A percentile compares a stretch with the other conserved stretches of the same genome.
phyloP scores from a whole-genome alignment of 441 rosid species.

The Erodium moschatum region DNA sequence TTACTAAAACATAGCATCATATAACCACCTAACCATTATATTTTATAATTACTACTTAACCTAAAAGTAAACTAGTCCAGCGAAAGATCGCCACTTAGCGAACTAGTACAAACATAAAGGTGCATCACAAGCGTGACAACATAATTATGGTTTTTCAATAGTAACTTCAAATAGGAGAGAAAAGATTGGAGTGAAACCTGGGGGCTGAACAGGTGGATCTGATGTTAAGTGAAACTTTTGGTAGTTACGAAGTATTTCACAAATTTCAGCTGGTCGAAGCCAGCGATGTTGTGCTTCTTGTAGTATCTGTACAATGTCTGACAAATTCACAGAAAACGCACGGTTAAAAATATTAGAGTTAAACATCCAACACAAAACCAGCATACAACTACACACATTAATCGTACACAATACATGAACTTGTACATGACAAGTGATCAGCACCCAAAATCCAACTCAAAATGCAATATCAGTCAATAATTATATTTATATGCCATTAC shows the following conservation, averaged over 20 bases:
- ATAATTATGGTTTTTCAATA: background rate
- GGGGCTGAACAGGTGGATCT: conserved; percentile 41
- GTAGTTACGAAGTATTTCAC: conserved; percentile 44
- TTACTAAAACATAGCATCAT: no score
- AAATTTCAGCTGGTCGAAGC: conserved; percentile 62
- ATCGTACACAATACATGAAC: background rate
- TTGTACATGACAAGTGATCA: background rate
- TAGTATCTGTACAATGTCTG: conserved; percentile 44
- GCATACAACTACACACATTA: background rate
- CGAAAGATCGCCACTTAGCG: background rate
- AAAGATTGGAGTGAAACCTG: conserved; percentile 31
- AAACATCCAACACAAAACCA: background rate
- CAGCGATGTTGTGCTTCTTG: conserved; percentile 51
- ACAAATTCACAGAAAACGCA: conserved; percentile 11
- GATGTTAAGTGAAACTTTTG: conserved; percentile 31
- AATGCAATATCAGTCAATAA: background rate
- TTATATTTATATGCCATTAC: background rate
- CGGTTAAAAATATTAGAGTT: background rate
- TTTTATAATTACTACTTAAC: background rate
- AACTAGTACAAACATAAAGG: background rate
- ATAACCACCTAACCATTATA: no score
- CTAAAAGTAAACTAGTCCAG: background rate
- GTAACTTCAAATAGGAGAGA: background rate
- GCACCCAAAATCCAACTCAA: background rate
- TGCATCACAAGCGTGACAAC: background rate